Conservation (phyloP, 768 basidiomycete genomes). For the Pulveroboletus frians region DNA sequence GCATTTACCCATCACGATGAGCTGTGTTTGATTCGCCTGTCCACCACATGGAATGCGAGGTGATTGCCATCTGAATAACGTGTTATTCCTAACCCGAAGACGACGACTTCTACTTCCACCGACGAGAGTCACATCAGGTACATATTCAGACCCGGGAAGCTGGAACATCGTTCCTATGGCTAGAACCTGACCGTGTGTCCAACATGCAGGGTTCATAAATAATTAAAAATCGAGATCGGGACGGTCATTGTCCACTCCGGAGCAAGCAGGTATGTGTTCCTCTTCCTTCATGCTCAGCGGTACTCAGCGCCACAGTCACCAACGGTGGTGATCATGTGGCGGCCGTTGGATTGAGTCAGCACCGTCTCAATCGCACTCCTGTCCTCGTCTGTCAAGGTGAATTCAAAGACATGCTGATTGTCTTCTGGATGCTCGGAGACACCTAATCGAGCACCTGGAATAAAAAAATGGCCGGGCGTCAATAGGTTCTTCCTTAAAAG, state of each 20-base stretch:
- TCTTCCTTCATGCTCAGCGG: slow-evolving; percentile 31
- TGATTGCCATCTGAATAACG: neutral
- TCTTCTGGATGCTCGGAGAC: slow-evolving; percentile 70
- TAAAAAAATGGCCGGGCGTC: neutral
- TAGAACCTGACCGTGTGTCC: neutral
- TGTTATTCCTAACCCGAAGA: neutral
- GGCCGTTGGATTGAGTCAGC: slow-evolving; percentile 54
- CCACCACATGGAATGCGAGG: slow-evolving; percentile 4
- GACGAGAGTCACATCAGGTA: neutral
- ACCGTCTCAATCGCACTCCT: slow-evolving; percentile 59
- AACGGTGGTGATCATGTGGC: slow-evolving; percentile 58
- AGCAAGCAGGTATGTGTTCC: neutral
- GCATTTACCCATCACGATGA: slow-evolving; percentile 13
- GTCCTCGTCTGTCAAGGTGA: slow-evolving; percentile 53
- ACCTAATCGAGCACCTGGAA: slow-evolving; percentile 64
- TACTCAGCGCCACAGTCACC: slow-evolving; percentile 87
- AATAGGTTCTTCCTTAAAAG: neutral
- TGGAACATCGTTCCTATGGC: neutral
- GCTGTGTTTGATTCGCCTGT: neutral
- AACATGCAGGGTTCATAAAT: neutral
- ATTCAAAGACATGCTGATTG: slow-evolving; percentile 58
- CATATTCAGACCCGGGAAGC: neutral
- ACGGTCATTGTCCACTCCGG: neutral
- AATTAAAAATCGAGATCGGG: neutral
- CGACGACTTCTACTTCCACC: slow-evolving; percentile 3